Evolutionary conservation across 495 filamentous ascomycete species (phyloP).

Genomic region (Hypomontagnella monticulosa): DNA sequence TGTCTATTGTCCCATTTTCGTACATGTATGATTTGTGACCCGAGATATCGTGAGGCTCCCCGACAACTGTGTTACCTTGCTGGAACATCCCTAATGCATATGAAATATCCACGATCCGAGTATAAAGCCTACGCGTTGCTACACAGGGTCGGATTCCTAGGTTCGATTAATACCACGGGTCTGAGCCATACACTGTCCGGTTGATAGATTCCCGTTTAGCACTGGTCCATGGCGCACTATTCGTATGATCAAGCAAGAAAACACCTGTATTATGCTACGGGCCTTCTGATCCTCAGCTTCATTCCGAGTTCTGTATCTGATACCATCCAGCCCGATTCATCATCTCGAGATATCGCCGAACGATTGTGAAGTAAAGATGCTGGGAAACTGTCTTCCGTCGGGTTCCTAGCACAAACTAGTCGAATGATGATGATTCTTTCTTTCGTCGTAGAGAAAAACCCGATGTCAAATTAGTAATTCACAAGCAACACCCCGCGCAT

Average conservation of each 20-base stretch:
- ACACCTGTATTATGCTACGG: slow-evolving; percentile 25
- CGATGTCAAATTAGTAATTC: slow-evolving; percentile 31
- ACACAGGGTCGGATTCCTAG: not conserved
- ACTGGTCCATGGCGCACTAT: not conserved
- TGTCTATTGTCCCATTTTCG: not conserved
- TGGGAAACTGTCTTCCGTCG: slow-evolving; percentile 7
- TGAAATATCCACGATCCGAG: not conserved
- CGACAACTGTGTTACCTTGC: not conserved
- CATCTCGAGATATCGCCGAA: slow-evolving; percentile 12
- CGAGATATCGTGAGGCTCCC: not conserved
- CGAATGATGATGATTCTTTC: slow-evolving; percentile 13
- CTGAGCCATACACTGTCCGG: not conserved
- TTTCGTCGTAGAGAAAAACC: slow-evolving; percentile 18
- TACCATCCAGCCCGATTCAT: slow-evolving; percentile 12
- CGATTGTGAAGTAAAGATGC: slow-evolving; percentile 15
- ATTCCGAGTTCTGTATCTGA: slow-evolving; percentile 13
- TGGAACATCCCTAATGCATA: not conserved
- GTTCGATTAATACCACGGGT: no score
- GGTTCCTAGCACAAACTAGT: slow-evolving; percentile 6
- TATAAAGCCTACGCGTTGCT: not conserved
- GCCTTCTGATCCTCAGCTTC: slow-evolving; percentile 17
- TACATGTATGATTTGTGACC: slow-evolving; percentile 4
- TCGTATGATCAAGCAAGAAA: slow-evolving; percentile 7
- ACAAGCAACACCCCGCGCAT: slow-evolving; percentile 26
- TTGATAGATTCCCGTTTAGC: not conserved